Conservation (phyloP, 2,329 filamentous ascomycete species). For the Tympanopsis confertula region DNA sequence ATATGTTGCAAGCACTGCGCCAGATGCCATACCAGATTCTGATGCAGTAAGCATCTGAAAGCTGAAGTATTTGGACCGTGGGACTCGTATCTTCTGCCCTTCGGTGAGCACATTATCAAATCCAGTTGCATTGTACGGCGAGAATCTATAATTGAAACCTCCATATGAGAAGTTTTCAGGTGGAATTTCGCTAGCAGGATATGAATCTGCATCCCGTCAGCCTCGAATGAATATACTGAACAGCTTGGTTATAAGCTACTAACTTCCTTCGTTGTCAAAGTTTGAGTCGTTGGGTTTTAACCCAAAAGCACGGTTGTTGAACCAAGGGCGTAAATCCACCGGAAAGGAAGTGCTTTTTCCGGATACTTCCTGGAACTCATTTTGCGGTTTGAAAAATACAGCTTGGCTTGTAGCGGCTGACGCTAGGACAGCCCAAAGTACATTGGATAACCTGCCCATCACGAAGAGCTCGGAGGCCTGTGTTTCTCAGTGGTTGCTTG, state of each 20-base stretch:
- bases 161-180: not conserved
- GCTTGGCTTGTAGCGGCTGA: not conserved
- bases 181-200: not conserved
- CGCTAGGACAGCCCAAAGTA: not conserved
- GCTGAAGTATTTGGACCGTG: slow-evolving; percentile 22
- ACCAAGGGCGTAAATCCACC: slow-evolving; percentile 19
- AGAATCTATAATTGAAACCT: slow-evolving; percentile 20
- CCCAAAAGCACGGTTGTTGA: slow-evolving; percentile 36
- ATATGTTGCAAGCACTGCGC: slow-evolving; percentile 28
- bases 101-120: slow-evolving; percentile 30
- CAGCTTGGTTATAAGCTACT: slow-evolving; percentile 22
- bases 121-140: slow-evolving; percentile 23
- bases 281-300: slow-evolving; percentile 28
- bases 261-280: slow-evolving; percentile 28
- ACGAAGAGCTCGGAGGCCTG: too few species aligned
- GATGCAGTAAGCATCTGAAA: slow-evolving; percentile 28
- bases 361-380: not conserved
- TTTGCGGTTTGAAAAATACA: not conserved
- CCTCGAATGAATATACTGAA: slow-evolving; percentile 18
- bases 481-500: too few species aligned
- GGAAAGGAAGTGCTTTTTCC: slow-evolving; percentile 11
- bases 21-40: slow-evolving; percentile 23
- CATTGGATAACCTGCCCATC: too few species aligned
- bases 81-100: slow-evolving; percentile 23
- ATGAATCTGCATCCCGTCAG: slow-evolving; percentile 25